Evolutionary conservation across 495 filamentous ascomycete species (phyloP).

Genomic region (Xylaria cubensis): DNA sequence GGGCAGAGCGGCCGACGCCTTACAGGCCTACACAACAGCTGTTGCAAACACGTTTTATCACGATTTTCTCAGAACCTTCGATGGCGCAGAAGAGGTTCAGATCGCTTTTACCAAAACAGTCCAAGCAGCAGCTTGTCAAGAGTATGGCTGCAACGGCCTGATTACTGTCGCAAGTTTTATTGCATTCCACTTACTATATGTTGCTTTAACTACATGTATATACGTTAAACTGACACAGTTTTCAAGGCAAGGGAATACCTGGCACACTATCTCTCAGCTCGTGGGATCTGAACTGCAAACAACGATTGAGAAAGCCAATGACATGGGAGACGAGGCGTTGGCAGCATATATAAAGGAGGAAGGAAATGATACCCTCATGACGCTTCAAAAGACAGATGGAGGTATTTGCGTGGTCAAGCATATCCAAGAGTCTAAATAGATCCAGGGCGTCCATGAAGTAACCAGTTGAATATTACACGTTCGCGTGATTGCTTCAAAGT

Average conservation of each 20-base stretch:
- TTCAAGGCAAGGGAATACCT: constrained; percentile 2
- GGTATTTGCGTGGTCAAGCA: background rate
- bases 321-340: background rate
- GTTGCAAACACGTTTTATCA: background rate
- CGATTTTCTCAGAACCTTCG: background rate
- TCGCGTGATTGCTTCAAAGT: too few relatives aligned
- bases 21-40: constrained; percentile 1
- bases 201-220: background rate
- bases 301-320: background rate
- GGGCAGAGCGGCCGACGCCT: constrained; percentile 3
- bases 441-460: too few relatives aligned
- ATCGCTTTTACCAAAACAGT: background rate
- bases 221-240: background rate
- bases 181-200: background rate
- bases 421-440: background rate
- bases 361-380: constrained; percentile 3
- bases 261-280: constrained; percentile 10
- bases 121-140: background rate
- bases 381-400: background rate
- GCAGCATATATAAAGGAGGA: background rate
- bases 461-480: too few relatives aligned
- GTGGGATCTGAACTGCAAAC: background rate
- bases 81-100: background rate
- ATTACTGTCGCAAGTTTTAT: background rate
- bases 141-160: background rate